Evolutionary conservation across 768 basidiomycete genomes (phyloP).

Genomic region (Calocybe cyanea): DNA sequence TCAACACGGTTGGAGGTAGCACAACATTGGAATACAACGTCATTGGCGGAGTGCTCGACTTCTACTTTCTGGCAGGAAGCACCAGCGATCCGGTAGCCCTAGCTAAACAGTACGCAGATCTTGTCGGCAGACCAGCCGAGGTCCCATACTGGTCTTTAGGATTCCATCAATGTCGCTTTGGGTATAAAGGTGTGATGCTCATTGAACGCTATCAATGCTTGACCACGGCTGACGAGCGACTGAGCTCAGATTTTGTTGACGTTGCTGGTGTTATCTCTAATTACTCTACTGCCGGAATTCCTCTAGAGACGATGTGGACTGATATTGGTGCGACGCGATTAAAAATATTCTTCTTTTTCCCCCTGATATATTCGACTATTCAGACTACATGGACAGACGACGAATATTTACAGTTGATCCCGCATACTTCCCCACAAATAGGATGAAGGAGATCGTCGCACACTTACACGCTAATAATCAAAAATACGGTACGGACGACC

Average conservation of each 20-base stretch:
- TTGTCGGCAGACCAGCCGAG: constrained; percentile 65
- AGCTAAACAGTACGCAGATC: constrained; percentile 64
- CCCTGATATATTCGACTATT: not conserved
- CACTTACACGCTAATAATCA: constrained; percentile 60
- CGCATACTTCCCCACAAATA: constrained; percentile 57
- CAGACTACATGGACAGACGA: constrained; percentile 67
- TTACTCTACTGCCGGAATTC: constrained; percentile 59
- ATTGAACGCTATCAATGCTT: too few relatives aligned
- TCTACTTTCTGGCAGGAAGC: constrained; percentile 75
- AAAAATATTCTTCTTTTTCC: not conserved
- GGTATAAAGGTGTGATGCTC: constrained; percentile 47
- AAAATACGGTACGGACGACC: constrained; percentile 40
- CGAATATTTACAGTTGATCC: constrained; percentile 68
- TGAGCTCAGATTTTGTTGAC: constrained; percentile 49
- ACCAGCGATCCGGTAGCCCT: constrained; percentile 52
- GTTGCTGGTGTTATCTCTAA: constrained; percentile 59
- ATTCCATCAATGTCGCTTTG: constrained; percentile 70
- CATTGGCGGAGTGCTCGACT: constrained; percentile 74
- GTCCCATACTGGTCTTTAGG: constrained; percentile 76
- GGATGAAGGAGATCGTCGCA: constrained; percentile 63
- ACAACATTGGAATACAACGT: constrained; percentile 64
- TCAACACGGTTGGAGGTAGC: constrained; percentile 39
- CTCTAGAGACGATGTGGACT: constrained; percentile 78
- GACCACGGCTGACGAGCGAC: not conserved
- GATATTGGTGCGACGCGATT: constrained; percentile 49